Conservation (phyloP, 2,329 filamentous ascomycete species). For the Paramyrothecium roridum region DNA sequence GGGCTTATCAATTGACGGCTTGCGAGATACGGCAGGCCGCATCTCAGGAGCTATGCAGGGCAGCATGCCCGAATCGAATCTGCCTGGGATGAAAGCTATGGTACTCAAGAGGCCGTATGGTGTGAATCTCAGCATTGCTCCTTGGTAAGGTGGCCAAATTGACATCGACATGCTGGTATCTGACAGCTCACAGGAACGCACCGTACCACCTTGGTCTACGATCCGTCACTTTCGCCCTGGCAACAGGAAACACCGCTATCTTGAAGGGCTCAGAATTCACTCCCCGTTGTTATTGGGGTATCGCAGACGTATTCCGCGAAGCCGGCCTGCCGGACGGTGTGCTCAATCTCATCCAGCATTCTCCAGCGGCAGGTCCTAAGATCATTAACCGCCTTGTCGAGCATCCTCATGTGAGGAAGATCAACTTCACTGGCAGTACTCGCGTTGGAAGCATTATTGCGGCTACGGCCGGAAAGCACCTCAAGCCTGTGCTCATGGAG, state of each 20-base stretch:
- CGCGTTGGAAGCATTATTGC: conserved; percentile 38
- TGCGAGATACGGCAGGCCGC: conserved; percentile 2
- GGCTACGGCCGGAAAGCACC: conserved; percentile 26
- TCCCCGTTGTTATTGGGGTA: conserved; percentile 23
- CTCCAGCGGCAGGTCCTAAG: conserved; percentile 25
- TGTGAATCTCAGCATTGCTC: conserved; percentile 24
- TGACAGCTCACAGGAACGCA: conserved; percentile 14
- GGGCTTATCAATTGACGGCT: background rate
- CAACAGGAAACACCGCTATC: conserved; percentile 16
- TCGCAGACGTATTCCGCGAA: conserved; percentile 31
- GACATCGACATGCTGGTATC: background rate
- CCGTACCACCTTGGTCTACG: conserved; percentile 19
- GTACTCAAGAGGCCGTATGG: conserved; percentile 40
- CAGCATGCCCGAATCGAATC: conserved; percentile 2
- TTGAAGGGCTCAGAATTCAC: conserved; percentile 29
- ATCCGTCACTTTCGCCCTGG: conserved; percentile 11
- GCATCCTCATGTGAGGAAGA: conserved; percentile 31
- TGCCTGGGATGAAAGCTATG: conserved; percentile 44
- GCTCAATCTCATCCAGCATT: conserved; percentile 32
- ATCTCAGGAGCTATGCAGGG: conserved; percentile 4
- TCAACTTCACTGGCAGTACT: conserved; percentile 42
- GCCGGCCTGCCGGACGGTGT: conserved; percentile 39
- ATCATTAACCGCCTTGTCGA: conserved; percentile 32
- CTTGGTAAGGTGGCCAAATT: conserved; percentile 22
- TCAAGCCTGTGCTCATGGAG: conserved; percentile 46